phyloP scores from a whole-genome alignment of 176 grass and related monocot species.

The Puccinellia tenuiflora region DNA sequence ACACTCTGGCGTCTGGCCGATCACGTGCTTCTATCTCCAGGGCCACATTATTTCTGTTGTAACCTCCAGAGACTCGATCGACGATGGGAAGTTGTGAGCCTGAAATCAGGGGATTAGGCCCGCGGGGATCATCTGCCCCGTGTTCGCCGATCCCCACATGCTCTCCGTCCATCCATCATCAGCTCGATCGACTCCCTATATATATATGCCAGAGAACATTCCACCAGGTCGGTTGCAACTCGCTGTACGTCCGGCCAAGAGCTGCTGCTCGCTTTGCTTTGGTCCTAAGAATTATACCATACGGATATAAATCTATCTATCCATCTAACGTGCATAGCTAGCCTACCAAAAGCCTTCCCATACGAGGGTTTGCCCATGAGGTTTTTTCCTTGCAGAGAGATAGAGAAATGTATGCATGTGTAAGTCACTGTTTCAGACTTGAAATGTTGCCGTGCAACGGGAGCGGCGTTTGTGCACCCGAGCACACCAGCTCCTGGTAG shows the following conservation, averaged over 20 bases:
- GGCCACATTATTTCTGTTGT: not conserved
- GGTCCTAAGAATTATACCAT: not conserved
- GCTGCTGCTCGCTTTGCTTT: slow-evolving; percentile 23
- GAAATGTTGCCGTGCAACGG: no score
- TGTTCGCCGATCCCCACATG: slow-evolving; percentile 24
- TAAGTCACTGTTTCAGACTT: no score
- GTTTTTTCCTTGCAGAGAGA: no score
- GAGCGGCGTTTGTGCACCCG: no score
- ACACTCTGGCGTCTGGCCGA: not conserved
- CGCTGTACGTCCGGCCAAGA: not conserved
- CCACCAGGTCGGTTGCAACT: not conserved
- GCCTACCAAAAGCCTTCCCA: no score
- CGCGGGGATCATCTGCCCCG: slow-evolving; percentile 13
- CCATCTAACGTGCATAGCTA: no score
- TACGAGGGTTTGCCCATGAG: no score
- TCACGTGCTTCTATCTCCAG: not conserved
- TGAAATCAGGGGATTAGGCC: slow-evolving; percentile 25
- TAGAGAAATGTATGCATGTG: no score
- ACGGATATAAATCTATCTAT: no score
- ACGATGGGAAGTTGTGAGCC: slow-evolving; percentile 14
- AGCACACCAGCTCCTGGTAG: no score
- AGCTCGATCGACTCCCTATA: not conserved
- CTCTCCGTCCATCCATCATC: not conserved
- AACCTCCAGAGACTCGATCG: not conserved
- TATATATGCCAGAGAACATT: not conserved